Conservation (phyloP, 2,329 filamentous ascomycete species). For the Fusarium cicatricum region DNA sequence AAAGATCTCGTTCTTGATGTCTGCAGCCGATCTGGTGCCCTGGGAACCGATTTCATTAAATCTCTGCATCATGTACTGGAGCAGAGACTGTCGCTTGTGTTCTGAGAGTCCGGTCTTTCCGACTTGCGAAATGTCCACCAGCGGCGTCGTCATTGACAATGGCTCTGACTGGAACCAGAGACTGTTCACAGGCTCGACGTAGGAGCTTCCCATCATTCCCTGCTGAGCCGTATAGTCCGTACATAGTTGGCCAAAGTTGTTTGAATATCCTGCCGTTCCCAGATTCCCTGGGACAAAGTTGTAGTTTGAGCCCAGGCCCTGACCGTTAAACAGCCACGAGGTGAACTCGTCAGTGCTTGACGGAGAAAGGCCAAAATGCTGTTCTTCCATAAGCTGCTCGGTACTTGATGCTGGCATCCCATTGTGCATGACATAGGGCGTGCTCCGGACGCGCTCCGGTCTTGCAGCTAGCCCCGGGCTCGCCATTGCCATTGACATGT, state of each 20-base stretch:
- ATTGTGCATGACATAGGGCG: conserved; percentile 37
- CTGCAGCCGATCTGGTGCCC: conserved; percentile 39
- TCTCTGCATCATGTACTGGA: conserved; percentile 42
- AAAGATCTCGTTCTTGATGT: conserved; percentile 43
- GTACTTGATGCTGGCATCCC: conserved; percentile 27
- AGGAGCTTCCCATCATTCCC: conserved; percentile 36
- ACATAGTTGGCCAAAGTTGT: conserved; percentile 42
- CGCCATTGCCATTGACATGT: conserved; percentile 35
- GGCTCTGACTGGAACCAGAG: conserved; percentile 42
- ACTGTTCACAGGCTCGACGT: conserved; percentile 41
- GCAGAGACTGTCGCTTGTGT: conserved; percentile 40
- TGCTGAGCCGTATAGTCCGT: conserved; percentile 38
- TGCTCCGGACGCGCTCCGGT: conserved; percentile 32
- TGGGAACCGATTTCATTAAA: conserved; percentile 42
- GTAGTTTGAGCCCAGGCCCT: conserved; percentile 35
- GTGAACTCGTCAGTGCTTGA: conserved; percentile 43
- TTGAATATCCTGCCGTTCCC: conserved; percentile 38
- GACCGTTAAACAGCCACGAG: conserved; percentile 41
- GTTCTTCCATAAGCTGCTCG: conserved; percentile 39
- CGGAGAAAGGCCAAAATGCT: conserved; percentile 40
- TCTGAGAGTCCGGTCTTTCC: conserved; percentile 40
- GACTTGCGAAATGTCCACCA: conserved; percentile 36
- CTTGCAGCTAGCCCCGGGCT: conserved; percentile 30
- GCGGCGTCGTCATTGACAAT: conserved; percentile 33
- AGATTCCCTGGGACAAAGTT: conserved; percentile 36